phyloP scores from a whole-genome alignment of 2,329 filamentous ascomycete genomes.

The Neonectria punicea region DNA sequence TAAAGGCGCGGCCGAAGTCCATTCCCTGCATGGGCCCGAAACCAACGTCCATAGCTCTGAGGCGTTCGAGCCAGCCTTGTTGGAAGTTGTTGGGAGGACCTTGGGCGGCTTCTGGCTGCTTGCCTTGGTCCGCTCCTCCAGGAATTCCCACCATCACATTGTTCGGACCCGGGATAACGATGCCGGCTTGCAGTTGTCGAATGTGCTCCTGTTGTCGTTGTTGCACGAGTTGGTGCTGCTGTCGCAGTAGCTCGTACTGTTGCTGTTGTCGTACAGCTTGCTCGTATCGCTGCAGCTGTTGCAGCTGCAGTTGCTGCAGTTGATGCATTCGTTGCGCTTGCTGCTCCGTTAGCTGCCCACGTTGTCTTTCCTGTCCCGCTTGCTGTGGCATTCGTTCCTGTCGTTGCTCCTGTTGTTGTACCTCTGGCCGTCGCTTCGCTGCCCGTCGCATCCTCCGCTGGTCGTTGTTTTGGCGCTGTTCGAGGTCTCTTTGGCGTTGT shows the following conservation, averaged over 20 bases:
- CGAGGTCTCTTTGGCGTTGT: neutral
- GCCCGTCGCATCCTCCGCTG: neutral
- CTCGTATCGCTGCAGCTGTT: neutral
- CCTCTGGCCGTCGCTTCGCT: neutral
- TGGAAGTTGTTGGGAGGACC: neutral
- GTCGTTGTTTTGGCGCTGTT: neutral
- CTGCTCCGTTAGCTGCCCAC: no score
- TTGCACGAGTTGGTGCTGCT: neutral
- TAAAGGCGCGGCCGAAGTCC: constrained; percentile 5
- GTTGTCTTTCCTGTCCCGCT: neutral
- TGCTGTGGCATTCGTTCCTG: neutral
- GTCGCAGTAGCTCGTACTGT: neutral
- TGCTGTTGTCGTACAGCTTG: neutral
- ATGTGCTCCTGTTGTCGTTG: neutral
- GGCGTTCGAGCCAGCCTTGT: neutral
- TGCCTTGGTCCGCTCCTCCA: neutral
- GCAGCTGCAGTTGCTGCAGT: neutral
- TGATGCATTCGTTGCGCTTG: neutral
- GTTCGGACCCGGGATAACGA: neutral
- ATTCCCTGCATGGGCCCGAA: constrained; percentile 14
- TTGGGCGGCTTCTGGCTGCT: neutral
- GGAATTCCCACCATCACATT: neutral
- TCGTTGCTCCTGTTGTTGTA: neutral
- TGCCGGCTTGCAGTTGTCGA: neutral
- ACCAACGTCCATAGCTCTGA: constrained; percentile 3